phyloP scores from a whole-genome alignment of 306 rosid genomes.

The Mimosa pudica region DNA sequence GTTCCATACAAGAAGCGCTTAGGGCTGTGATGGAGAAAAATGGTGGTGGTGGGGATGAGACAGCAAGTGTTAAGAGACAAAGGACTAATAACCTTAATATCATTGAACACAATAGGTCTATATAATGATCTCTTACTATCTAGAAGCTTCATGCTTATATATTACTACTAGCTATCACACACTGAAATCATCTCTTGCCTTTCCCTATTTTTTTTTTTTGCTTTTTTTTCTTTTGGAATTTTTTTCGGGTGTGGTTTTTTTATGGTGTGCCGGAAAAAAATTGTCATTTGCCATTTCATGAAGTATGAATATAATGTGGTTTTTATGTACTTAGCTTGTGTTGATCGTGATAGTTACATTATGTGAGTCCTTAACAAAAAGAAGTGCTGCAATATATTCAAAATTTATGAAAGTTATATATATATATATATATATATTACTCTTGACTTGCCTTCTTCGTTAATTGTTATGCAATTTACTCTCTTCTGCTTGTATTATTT shows the following conservation, averaged over 20 bases:
- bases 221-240: background rate
- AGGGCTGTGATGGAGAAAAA: constrained; percentile 86
- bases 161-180: background rate
- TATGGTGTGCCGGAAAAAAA: constrained; percentile 44
- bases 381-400: too few relatives aligned
- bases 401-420: too few relatives aligned
- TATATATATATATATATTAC: too few relatives aligned
- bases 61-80: constrained; percentile 81
- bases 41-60: constrained; percentile 52
- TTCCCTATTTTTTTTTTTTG: background rate
- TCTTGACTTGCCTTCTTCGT: too few relatives aligned
- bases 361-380: background rate
- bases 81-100: constrained; percentile 71
- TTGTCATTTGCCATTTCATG: constrained; percentile 32
- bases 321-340: constrained; percentile 35
- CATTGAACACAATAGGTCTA: constrained; percentile 54
- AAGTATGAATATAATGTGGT: constrained; percentile 45
- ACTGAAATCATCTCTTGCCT: background rate
- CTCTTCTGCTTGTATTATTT: too few relatives aligned
- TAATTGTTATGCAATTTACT: too few relatives aligned
- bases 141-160: background rate
- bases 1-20: constrained; percentile 84
- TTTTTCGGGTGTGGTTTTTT: constrained; percentile 44
- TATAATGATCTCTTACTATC: constrained; percentile 25
- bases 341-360: background rate